Evolutionary conservation across 768 basidiomycete species (phyloP).

Genomic region (Lactifluus pinguis): DNA sequence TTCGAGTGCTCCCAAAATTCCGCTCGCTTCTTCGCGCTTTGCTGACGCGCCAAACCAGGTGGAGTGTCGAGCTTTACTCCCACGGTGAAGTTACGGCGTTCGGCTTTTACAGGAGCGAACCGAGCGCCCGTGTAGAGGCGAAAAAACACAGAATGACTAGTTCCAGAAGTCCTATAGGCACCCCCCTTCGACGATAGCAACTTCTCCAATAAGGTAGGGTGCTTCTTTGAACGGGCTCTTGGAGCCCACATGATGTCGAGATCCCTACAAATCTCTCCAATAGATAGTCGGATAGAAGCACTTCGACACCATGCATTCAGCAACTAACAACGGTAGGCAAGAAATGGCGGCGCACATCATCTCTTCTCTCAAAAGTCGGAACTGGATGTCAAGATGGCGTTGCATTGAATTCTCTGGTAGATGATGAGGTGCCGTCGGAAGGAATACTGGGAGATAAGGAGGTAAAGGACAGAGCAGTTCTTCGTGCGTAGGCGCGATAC

Average conservation of each 20-base stretch:
- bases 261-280: slow-evolving; percentile 17
- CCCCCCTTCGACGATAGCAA: slow-evolving; percentile 49
- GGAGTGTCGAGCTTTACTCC: slow-evolving; percentile 43
- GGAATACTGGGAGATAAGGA: slow-evolving; percentile 55
- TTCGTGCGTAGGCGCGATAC: slow-evolving; percentile 60
- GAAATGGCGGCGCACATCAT: slow-evolving; percentile 37
- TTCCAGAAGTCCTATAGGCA: slow-evolving; percentile 40
- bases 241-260: slow-evolving; percentile 14
- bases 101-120: slow-evolving; percentile 40
- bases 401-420: slow-evolving; percentile 51
- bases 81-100: slow-evolving; percentile 44
- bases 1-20: slow-evolving; percentile 59
- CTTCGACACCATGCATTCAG: slow-evolving; percentile 3
- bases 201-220: slow-evolving; percentile 34
- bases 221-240: background rate
- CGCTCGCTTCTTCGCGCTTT: slow-evolving; percentile 30
- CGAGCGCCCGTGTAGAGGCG: slow-evolving; percentile 49
- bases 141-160: slow-evolving; percentile 49
- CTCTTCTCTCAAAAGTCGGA: slow-evolving; percentile 66
- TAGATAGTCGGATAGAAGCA: slow-evolving; percentile 18
- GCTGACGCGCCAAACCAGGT: slow-evolving; percentile 43
- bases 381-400: slow-evolving; percentile 62
- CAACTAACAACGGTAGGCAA: background rate
- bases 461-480: slow-evolving; percentile 43
- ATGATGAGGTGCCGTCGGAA: slow-evolving; percentile 55